Evolutionary conservation across 2,329 filamentous ascomycete genomes (phyloP).

Genomic region (Aureobasidium uvarum): DNA sequence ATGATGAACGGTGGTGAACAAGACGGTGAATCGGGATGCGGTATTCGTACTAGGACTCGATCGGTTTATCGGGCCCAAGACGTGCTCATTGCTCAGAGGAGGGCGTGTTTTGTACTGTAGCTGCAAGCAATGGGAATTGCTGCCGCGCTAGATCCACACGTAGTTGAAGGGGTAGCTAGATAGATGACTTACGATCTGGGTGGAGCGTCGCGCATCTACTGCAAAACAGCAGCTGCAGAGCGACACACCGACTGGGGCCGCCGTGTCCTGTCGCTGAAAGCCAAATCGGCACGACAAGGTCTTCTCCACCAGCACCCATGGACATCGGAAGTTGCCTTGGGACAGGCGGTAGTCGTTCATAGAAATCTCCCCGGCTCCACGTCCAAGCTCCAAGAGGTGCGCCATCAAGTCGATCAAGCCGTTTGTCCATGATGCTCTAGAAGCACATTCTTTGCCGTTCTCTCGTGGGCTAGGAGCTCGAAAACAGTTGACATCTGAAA

Average conservation of each 20-base stretch:
- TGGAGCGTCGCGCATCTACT: background rate
- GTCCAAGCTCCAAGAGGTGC: constrained; percentile 20
- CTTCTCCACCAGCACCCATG: constrained; percentile 20
- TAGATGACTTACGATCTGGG: background rate
- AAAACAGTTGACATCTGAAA: constrained; percentile 26
- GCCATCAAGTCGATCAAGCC: constrained; percentile 26
- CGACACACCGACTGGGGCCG: constrained; percentile 22
- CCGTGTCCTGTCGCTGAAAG: constrained; percentile 20
- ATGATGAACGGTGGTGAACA: background rate
- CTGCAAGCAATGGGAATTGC: constrained; percentile 3
- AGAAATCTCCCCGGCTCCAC: constrained; percentile 19
- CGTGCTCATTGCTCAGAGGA: background rate
- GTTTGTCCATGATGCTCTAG: constrained; percentile 25
- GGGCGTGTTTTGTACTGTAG: background rate
- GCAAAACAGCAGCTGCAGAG: constrained; percentile 19
- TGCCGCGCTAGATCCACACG: background rate
- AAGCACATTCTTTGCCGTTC: constrained; percentile 11
- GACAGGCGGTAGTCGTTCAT: constrained; percentile 7
- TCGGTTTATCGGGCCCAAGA: background rate
- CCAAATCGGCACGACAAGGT: constrained; percentile 19
- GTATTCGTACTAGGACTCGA: background rate
- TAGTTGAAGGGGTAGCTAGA: background rate
- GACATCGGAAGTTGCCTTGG: constrained; percentile 18
- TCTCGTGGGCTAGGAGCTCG: constrained; percentile 11
- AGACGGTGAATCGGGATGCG: background rate